phyloP scores from a whole-genome alignment of 2,329 filamentous ascomycete genomes.

The Aspergillus candidus region DNA sequence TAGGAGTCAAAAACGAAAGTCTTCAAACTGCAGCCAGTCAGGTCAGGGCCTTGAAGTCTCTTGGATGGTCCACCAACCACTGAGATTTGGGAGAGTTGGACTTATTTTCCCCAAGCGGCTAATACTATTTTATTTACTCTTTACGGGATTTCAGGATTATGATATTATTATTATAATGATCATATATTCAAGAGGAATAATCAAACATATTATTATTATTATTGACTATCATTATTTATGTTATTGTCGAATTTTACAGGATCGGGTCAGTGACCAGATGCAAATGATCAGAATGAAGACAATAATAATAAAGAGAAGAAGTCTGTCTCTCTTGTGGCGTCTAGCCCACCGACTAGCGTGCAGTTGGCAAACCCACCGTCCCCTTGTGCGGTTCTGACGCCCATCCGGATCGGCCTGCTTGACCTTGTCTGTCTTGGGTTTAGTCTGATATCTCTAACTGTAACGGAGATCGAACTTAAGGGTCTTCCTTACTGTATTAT shows the following conservation, averaged over 20 bases:
- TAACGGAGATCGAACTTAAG: not conserved
- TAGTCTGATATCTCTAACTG: not conserved
- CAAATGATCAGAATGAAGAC: too few species aligned
- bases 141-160: too few species aligned
- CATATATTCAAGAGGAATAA: too few species aligned
- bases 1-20: too few species aligned
- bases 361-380: slow-evolving; percentile 14
- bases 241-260: too few species aligned
- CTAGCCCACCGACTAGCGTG: slow-evolving; percentile 18
- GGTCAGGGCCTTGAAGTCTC: not conserved
- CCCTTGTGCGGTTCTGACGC: slow-evolving; percentile 12
- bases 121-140: too few species aligned
- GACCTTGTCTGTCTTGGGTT: slow-evolving; percentile 9
- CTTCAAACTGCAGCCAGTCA: not conserved
- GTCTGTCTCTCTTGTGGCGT: slow-evolving; percentile 17
- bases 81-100: not conserved
- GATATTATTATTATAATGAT: too few species aligned
- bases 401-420: slow-evolving; percentile 15
- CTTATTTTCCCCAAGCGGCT: too few species aligned
- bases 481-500: not conserved
- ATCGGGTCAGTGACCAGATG: not conserved
- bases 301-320: too few species aligned
- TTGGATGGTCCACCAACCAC: not conserved
- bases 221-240: too few species aligned
- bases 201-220: too few species aligned